These are phyloP conservation scores for Boletus sp. DNA, from an alignment of 768 basidiomycete genomes.

Conservation along the genomic window DNA sequence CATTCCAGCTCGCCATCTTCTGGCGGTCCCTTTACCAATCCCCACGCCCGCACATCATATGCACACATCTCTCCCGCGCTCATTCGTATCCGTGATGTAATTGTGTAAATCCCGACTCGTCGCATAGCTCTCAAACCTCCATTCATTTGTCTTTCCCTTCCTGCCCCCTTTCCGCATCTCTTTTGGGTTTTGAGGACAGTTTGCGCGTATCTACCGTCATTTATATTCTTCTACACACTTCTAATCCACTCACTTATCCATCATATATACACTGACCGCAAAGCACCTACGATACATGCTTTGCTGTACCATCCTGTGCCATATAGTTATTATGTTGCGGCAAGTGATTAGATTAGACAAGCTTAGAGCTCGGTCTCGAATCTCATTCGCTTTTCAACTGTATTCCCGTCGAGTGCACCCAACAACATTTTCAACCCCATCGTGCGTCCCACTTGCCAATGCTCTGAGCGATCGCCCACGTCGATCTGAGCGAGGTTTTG, in stretches of 20 bases:
- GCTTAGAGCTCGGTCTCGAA: conserved; percentile 13
- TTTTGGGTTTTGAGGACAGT: conserved; percentile 11
- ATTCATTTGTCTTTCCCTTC: conserved; percentile 3
- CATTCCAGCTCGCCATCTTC: conserved; percentile 36
- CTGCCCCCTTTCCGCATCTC: conserved; percentile 10
- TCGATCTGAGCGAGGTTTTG: conserved; percentile 5
- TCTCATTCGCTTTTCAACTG: conserved; percentile 41
- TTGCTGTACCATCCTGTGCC: conserved; percentile 36
- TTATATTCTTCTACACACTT: conserved; percentile 24
- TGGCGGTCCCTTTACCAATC: conserved; percentile 55
- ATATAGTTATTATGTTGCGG: conserved; percentile 32
- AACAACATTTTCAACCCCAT: conserved; percentile 34
- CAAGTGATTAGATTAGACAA: conserved; percentile 34
- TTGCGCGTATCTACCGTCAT: conserved; percentile 19
- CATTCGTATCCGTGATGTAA: conserved; percentile 45
- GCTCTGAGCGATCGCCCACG: conserved; percentile 49
- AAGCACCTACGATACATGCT: conserved; percentile 21
- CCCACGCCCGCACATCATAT: conserved; percentile 56
- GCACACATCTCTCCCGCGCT: conserved; percentile 51
- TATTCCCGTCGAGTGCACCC: conserved; percentile 17
- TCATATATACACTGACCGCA: conserved; percentile 32
- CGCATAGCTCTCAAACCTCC: not conserved
- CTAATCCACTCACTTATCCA: conserved; percentile 38
- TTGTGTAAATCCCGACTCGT: conserved; percentile 10
- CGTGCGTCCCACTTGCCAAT: conserved; percentile 40